Evolutionary conservation across 805 yeast genomes (phyloP).

Genomic region (Starmerella bacillaris): DNA sequence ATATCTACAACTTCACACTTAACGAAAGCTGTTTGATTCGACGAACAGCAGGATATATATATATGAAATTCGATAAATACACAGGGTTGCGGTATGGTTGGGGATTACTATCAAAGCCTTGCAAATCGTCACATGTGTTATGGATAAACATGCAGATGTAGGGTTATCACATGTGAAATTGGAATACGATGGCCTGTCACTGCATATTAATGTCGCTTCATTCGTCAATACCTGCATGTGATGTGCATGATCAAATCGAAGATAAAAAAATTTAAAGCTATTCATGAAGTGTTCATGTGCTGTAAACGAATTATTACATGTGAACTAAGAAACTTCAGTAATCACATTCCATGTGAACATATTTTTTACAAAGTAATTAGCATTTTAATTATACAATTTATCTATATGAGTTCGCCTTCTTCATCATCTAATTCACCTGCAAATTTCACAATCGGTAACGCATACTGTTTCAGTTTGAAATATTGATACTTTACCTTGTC

Average conservation of each 20-base stretch:
- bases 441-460: slow-evolving; percentile 20
- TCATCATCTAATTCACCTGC: slow-evolving; percentile 9
- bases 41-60: too few species aligned
- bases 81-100: neutral
- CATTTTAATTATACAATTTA: too few species aligned
- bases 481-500: slow-evolving; percentile 21
- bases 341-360: too few species aligned
- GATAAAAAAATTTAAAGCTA: too few species aligned
- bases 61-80: neutral
- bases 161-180: slow-evolving; percentile 1
- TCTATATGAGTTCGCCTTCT: slow-evolving; percentile 10
- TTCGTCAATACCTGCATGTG: neutral
- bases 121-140: neutral
- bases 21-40: too few species aligned
- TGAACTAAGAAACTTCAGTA: too few species aligned
- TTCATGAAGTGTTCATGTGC: too few species aligned
- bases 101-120: neutral
- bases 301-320: too few species aligned
- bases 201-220: neutral
- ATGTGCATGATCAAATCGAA: too few species aligned
- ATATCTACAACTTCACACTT: too few species aligned
- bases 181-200: neutral
- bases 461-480: slow-evolving; percentile 21
- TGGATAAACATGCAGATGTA: neutral
- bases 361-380: too few species aligned